phyloP scores from a whole-genome alignment of 495 filamentous ascomycete genomes.

The Penicillium simplicissimum region DNA sequence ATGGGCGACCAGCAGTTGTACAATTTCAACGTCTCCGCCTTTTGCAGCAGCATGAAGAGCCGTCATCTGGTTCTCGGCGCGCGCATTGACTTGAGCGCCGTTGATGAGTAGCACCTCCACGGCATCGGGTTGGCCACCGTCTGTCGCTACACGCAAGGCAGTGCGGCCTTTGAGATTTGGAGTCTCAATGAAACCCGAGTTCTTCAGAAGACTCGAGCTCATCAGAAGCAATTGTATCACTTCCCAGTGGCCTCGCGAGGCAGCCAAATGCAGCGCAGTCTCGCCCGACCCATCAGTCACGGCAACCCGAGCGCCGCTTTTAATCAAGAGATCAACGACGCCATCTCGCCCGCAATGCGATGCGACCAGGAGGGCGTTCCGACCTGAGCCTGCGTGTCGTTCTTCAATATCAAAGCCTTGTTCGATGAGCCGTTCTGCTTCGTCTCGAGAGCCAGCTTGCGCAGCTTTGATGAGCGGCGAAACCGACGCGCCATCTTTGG shows the following conservation, averaged over 20 bases:
- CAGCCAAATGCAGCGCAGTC: slow-evolving; percentile 48
- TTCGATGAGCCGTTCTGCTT: slow-evolving; percentile 44
- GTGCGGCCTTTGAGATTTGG: slow-evolving; percentile 36
- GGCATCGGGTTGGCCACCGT: slow-evolving; percentile 28
- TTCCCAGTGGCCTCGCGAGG: slow-evolving; percentile 41
- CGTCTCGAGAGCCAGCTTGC: slow-evolving; percentile 39
- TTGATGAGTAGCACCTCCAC: slow-evolving; percentile 22
- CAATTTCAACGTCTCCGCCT: slow-evolving; percentile 36
- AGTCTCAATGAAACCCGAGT: slow-evolving; percentile 34
- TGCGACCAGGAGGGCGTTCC: slow-evolving; percentile 48
- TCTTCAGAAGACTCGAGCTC: slow-evolving; percentile 24
- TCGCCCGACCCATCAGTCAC: slow-evolving; percentile 35
- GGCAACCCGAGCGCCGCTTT: slow-evolving; percentile 37
- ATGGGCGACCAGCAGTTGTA: slow-evolving; percentile 33
- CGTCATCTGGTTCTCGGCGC: slow-evolving; percentile 40
- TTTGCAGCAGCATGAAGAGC: slow-evolving; percentile 43
- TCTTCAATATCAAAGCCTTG: slow-evolving; percentile 41
- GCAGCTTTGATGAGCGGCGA: slow-evolving; percentile 44
- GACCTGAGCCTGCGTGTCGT: slow-evolving; percentile 34
- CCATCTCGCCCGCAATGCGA: slow-evolving; percentile 49
- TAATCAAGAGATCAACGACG: slow-evolving; percentile 43
- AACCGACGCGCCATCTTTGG: slow-evolving; percentile 32
- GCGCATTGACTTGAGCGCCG: slow-evolving; percentile 39
- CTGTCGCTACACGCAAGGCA: slow-evolving; percentile 40
- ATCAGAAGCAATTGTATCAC: slow-evolving; percentile 39